phyloP scores from a whole-genome alignment of 2,329 filamentous ascomycete genomes.

The Talaromyces verruculosus region DNA sequence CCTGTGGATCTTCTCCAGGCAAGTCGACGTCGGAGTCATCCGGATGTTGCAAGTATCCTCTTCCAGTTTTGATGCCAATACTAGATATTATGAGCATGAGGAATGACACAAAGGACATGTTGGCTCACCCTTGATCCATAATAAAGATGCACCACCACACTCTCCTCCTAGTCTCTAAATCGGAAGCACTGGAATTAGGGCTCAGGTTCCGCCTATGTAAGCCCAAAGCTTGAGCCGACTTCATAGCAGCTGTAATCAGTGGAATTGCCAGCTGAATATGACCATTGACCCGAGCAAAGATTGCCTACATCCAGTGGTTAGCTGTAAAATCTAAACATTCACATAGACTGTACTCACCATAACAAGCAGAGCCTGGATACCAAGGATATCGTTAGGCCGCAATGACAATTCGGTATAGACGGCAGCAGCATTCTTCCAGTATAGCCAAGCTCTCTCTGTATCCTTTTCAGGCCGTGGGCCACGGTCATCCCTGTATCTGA shows the following conservation, averaged over 20 bases:
- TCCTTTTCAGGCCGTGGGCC: constrained; percentile 83
- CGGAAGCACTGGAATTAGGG: constrained; percentile 83
- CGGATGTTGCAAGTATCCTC: constrained; percentile 66
- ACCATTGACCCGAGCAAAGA: constrained; percentile 91
- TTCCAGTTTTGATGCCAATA: constrained; percentile 65
- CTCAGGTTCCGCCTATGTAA: constrained; percentile 84
- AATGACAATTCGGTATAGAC: constrained; percentile 87
- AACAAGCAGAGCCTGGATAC: constrained; percentile 85
- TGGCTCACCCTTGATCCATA: constrained; percentile 63
- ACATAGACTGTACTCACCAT: constrained; percentile 57
- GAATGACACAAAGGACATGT: too few species aligned
- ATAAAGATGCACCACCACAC: constrained; percentile 74
- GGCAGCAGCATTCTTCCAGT: constrained; percentile 92
- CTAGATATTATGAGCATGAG: constrained; percentile 31
- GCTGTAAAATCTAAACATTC: not conserved
- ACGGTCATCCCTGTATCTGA: constrained; percentile 86
- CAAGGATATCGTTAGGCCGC: constrained; percentile 88
- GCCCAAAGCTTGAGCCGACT: constrained; percentile 85
- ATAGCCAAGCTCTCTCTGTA: constrained; percentile 86
- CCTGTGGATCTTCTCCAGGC: constrained; percentile 79
- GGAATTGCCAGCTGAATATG: constrained; percentile 90
- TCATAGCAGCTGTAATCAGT: constrained; percentile 81
- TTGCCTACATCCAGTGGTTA: constrained; percentile 46
- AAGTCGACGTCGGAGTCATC: constrained; percentile 91
- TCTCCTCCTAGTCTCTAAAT: constrained; percentile 80